Evolutionary conservation across 148 eudicot species (phyloP), one percentile per base, ranked within the genome.

Genomic region (Simmondsia chinensis): DNA sequence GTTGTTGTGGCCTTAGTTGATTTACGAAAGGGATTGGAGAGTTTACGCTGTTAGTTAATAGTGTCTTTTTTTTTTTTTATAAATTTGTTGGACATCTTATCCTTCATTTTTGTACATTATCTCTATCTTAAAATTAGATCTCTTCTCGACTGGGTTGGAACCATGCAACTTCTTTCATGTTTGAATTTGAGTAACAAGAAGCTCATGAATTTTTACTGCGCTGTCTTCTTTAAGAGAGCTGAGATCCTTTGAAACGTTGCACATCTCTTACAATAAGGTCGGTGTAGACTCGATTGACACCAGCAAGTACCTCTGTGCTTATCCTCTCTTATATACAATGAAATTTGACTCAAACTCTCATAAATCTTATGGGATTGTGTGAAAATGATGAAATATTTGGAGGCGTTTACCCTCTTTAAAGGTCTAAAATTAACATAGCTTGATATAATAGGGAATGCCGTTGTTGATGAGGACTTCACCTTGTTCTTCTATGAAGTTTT

Each of bases 71-170:
- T n/a, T n/a, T n/a, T n/a, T n/a, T n/a, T n/a, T n/a, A n/a, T n/a
- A n/a, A n/a, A n/a, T n/a, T n/a, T n/a, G n/a, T n/a, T n/a, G n/a
- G n/a, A n/a, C n/a, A n/a, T n/a, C n/a, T n/a, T n/a, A n/a, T n/a
- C n/a, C n/a, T n/a, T n/a, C n/a, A n/a, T n/a, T n/a, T n/a, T n/a
- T n/a, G n/a, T n/a, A n/a, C n/a, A n/a, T n/a, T n/a, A n/a, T n/a
- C n/a, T n/a, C n/a, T n/a, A n/a, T n/a, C n/a, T n/a, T n/a, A n/a
- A n/a, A n/a, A n/a, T n/a, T n/a, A n/a, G n/a, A n/a, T n/a, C n/a
- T n/a, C n/a, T n/a, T n/a, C n/a, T n/a, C n/a, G n/a, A 48, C 81
- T 83, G 97, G 97, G 6, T 66, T 88, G 74, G 87, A 88, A 68
- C 80, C 84, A 35, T 88, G 91, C 97, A 80, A 39, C 80, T 81